Base-by-base conservation (phyloP, 768 basidiomycete species). In the Termitomyces sp. region DNA sequence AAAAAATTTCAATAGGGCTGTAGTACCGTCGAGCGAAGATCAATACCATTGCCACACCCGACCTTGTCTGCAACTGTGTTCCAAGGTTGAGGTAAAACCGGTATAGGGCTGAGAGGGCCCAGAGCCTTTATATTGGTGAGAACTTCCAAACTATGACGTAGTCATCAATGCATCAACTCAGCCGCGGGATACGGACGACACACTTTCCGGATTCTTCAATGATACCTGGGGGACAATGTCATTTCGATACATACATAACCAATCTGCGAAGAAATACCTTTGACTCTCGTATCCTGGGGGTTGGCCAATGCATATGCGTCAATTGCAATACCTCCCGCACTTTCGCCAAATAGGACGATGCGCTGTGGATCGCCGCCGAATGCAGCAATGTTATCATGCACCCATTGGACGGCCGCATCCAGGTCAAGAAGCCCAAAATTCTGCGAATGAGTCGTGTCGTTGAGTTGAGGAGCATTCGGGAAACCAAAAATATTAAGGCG, bases 361-460 rank as follows among this genome's bases (percentile, higher is more conserved):
- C 78, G 68, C 3, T 71, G 61, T 7, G 73, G 73, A 60, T 74
- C 73, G 27, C 73, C 73, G 19, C 72, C 73, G 52, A 80, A 81
- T 12, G 63, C 67, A 16, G 67, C 71, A 50, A 81, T 80, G 59
- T 81, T 77, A 44, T 72, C 66, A 41, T 75, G 69, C 1, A 80
- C 72, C 79, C 78, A 79, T 59, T 77, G 60, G 8, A 80, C 67
- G 11, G 72, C 77, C 17, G 73, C 70, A 25, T 72, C 66, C 7
- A 68, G 19, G 46, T 76, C 74, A 11, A 74, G 66, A 5, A 75
- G 62, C 9, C 73, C 74, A 61, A 73, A 75, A 45, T 76, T 76
- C 47, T 72, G 72, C 2, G 70, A 58, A 8, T 45, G 27, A 28
- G 7, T 45, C 10, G 30, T 47, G 25, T 52, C 46, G 28, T 57